Percentiles rank a stretch among this genome's conserved stretches.
phyloP scores from a whole-genome alignment of 1,284 basidiomycete species.

The Retiboletus flavoniger region DNA sequence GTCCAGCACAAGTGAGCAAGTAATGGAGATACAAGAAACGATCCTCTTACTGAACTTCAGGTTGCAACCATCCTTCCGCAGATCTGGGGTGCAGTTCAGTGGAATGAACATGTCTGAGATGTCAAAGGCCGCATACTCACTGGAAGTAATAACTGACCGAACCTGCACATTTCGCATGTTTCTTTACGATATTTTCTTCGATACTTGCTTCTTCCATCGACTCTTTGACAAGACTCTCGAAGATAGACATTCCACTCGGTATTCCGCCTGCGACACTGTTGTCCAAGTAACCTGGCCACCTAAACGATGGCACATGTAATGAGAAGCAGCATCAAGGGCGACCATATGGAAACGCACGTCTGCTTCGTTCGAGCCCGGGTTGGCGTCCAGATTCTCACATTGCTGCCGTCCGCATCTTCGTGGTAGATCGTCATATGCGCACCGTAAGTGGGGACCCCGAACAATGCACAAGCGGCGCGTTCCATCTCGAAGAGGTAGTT shows the following conservation, averaged over 20 bases:
- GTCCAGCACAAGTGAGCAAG: neutral
- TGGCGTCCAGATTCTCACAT: constrained; percentile 82
- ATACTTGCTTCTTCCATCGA: constrained; percentile 91
- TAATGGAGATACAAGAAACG: neutral
- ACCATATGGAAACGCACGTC: constrained; percentile 54
- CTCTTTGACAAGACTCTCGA: constrained; percentile 87
- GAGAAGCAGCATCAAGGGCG: neutral
- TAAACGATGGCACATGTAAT: constrained; percentile 30
- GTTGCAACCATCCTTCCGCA: constrained; percentile 75
- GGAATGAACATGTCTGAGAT: neutral
- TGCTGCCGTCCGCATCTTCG: constrained; percentile 46
- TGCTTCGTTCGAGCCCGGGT: constrained; percentile 83
- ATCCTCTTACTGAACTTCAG: constrained; percentile 71
- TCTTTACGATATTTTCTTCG: constrained; percentile 56
- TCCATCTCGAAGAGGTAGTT: constrained; percentile 89
- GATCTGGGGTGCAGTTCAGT: constrained; percentile 46
- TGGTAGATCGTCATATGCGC: constrained; percentile 80
- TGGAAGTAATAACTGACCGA: constrained; percentile 68
- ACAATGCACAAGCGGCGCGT: constrained; percentile 82
- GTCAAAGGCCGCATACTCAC: constrained; percentile 36
- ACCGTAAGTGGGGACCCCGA: constrained; percentile 88
- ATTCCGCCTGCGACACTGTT: constrained; percentile 82
- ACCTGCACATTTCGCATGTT: constrained; percentile 58
- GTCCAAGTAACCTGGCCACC: constrained; percentile 75
- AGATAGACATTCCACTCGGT: constrained; percentile 68